Base-by-base conservation (phyloP, 192 early-diverging fungal species). In the Entomortierella chlamydospora region DNA sequence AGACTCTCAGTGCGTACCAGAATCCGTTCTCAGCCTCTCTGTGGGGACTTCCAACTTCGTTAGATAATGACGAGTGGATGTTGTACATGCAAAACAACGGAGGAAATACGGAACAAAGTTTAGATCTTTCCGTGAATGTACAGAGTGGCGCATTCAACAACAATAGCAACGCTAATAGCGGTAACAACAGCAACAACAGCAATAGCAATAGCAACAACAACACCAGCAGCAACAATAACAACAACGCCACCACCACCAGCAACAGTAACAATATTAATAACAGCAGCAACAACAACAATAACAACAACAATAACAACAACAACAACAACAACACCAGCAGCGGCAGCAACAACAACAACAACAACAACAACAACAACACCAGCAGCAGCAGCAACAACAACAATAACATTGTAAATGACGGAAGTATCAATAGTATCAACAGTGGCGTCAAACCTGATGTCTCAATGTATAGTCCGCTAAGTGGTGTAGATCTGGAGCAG, bases 11-110 rank as follows among this genome's bases (percentile, higher is more conserved):
- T 30, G 4, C 30, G 12, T 70, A 34, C 26, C 76, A 79, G 42
- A 79, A 79, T 30, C 76, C 76, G 22, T 79, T 79, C 34, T 79
- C 76, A 12, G 69, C 76, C 9, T 79, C 76, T 20, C 33, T 79
- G 12, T 79, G 76, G 76, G 68, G 63, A 26, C 52, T 79, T 15
- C 76, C 76, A 9, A 79, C 76, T 17, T 79, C 76, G 9, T 52
- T 79, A 49, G 76, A 79, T 41, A 65, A 3, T 23, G 76, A 79
- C 9, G 76, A 79, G 9, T 79, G 76, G 76, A 64, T 79, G 61
- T 33, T 70, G 5, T 79, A 79, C 29, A 79, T 79, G 76, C 76
- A 79, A 57, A 79, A 70, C 29, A 41, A 58, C 3, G 68, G 62
- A 30, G 57, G 57, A 1, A 57, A 7, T 34, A 31, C 20, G 0